phyloP scores from a whole-genome alignment of 106 monocot genomes.

The Dioscorea alata region DNA sequence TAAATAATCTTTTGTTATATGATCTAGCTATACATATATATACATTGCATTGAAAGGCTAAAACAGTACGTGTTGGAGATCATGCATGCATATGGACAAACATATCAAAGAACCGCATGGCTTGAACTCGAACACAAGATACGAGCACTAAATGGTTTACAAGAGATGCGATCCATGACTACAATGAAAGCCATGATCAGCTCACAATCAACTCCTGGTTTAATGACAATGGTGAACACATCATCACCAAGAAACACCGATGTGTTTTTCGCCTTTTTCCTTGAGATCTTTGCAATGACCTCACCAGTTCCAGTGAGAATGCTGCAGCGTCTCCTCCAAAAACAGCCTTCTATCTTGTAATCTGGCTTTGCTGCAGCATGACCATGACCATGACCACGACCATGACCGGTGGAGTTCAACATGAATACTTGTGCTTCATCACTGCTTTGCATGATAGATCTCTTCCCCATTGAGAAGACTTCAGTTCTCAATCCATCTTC shows the following conservation, averaged over 20 bases:
- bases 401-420: not conserved
- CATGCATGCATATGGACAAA: too few relatives aligned
- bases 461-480: slow-evolving; percentile 57
- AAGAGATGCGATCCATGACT: slow-evolving; percentile 72
- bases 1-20: too few relatives aligned
- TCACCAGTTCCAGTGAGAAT: slow-evolving; percentile 24
- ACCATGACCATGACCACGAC: not conserved
- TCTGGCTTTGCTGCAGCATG: slow-evolving; percentile 6
- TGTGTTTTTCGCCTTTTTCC: slow-evolving; percentile 40
- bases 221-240: slow-evolving; percentile 58
- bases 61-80: too few relatives aligned
- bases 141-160: slow-evolving; percentile 22
- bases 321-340: slow-evolving; percentile 55
- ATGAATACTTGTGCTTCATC: slow-evolving; percentile 51
- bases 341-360: slow-evolving; percentile 55
- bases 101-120: too few relatives aligned
- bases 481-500: slow-evolving; percentile 11
- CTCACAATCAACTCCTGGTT: slow-evolving; percentile 43
- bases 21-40: too few relatives aligned
- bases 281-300: slow-evolving; percentile 46
- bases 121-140: slow-evolving; percentile 24
- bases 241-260: slow-evolving; percentile 52
- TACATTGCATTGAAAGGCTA: too few relatives aligned
- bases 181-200: slow-evolving; percentile 78
- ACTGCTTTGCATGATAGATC: slow-evolving; percentile 31